Conservation (phyloP, 2,329 filamentous ascomycete species). For the Penicillium sp. region DNA sequence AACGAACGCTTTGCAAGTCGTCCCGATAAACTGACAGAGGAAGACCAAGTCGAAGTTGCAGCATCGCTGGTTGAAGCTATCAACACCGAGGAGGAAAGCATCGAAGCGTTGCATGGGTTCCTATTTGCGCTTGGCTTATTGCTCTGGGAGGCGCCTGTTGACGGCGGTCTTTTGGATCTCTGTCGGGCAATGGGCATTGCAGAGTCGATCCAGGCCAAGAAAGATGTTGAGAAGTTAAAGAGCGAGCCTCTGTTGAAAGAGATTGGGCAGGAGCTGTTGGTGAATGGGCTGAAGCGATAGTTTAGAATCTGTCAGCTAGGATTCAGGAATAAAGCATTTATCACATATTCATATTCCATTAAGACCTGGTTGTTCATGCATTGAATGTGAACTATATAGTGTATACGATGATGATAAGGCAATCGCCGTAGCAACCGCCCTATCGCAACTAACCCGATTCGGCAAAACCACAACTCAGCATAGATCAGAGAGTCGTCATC, state of each 20-base stretch:
- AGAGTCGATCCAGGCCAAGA: slow-evolving; percentile 56
- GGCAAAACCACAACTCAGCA: slow-evolving; percentile 25
- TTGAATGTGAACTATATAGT: too few relatives aligned
- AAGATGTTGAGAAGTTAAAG: slow-evolving; percentile 52
- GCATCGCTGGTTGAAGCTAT: slow-evolving; percentile 78
- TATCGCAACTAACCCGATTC: slow-evolving; percentile 16
- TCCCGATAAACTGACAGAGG: slow-evolving; percentile 59
- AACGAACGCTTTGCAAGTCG: slow-evolving; percentile 57
- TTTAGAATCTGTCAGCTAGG: neutral
- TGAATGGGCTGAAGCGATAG: slow-evolving; percentile 28
- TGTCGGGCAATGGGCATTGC: slow-evolving; percentile 71
- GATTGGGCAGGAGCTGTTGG: slow-evolving; percentile 43
- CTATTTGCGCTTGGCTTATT: slow-evolving; percentile 72
- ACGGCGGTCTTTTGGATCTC: slow-evolving; percentile 77
- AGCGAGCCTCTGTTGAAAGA: slow-evolving; percentile 56
- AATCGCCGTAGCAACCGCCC: slow-evolving; percentile 12
- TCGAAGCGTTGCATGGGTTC: slow-evolving; percentile 72
- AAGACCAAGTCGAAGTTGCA: slow-evolving; percentile 73
- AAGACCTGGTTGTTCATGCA: too few relatives aligned
- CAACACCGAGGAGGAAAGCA: slow-evolving; percentile 46
- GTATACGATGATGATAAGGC: neutral
- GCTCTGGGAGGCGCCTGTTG: slow-evolving; percentile 63
- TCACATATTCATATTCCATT: too few relatives aligned
- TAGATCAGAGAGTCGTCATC: too few relatives aligned
- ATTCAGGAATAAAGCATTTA: too few relatives aligned